Conservation (phyloP, 2,329 filamentous ascomycete species). For the Zasmidium cellare region DNA sequence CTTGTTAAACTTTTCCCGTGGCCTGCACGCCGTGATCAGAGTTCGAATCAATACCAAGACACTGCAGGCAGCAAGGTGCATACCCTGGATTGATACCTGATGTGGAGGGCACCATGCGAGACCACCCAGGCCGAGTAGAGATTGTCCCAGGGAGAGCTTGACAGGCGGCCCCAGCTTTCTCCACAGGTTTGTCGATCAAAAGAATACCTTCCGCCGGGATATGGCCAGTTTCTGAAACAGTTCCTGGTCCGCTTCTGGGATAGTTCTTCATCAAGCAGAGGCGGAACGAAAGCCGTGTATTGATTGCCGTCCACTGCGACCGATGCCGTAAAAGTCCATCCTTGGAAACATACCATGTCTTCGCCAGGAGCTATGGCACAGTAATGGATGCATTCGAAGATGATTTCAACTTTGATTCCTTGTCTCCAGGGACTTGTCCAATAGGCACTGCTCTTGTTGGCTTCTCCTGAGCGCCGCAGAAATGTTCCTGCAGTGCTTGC, state of each 20-base stretch:
- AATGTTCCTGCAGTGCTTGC: too few relatives aligned
- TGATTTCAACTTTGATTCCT: neutral
- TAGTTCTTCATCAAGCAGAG: neutral
- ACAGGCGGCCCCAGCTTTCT: neutral
- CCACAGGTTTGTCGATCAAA: neutral
- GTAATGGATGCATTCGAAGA: neutral
- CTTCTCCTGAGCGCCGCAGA: too few relatives aligned
- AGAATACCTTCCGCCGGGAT: neutral
- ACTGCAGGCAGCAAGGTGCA: neutral
- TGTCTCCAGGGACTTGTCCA: too few relatives aligned
- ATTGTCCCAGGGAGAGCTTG: neutral
- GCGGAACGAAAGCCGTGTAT: neutral
- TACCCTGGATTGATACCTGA: neutral
- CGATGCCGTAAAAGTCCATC: neutral
- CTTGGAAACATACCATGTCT: neutral
- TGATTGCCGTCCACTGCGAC: neutral
- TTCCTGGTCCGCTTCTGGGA: neutral
- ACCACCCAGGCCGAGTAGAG: neutral
- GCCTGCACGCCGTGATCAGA: neutral
- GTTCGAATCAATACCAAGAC: neutral
- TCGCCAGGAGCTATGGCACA: neutral
- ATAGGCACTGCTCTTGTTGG: too few relatives aligned
- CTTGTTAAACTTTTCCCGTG: neutral
- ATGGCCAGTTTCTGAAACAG: neutral
- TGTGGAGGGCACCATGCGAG: neutral